Percentiles rank a stretch among this genome's conserved stretches.
Conservation (phyloP, 257 asterid species). For the Ophiorrhiza pumila region DNA sequence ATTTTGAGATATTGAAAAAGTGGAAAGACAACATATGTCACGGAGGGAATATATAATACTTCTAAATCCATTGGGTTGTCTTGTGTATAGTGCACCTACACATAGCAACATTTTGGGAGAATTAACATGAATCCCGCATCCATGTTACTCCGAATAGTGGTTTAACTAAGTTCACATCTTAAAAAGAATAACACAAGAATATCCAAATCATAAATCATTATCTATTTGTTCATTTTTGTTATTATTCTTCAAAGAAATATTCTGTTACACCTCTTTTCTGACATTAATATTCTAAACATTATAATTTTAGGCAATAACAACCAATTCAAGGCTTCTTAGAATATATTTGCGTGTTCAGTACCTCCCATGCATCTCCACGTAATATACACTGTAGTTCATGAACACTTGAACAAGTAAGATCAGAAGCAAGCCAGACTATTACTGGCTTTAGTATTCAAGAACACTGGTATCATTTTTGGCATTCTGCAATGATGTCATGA, state of each 20-base stretch:
- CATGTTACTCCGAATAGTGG: neutral
- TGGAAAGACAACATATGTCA: too few species aligned
- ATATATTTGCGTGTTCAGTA: neutral
- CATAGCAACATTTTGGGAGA: neutral
- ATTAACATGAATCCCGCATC: neutral
- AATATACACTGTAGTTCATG: neutral
- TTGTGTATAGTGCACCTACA: neutral
- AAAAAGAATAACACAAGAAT: neutral
- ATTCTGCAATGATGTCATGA: too few species aligned
- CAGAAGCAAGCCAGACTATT: neutral
- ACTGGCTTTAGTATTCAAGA: too few species aligned
- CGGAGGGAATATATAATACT: too few species aligned
- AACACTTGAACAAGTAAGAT: neutral
- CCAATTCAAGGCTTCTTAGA: neutral
- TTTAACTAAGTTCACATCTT: neutral
- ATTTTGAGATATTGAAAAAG: too few species aligned
- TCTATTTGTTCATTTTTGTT: neutral
- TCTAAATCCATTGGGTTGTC: neutral
- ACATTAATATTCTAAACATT: too few species aligned
- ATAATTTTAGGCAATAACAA: too few species aligned
- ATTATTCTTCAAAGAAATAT: neutral
- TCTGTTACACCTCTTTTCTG: neutral
- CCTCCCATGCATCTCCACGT: neutral
- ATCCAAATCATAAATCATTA: neutral
- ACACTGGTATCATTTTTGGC: neutral